phyloP scores from a whole-genome alignment of 108 stramenopile genomes.

The Tribonema minus region DNA sequence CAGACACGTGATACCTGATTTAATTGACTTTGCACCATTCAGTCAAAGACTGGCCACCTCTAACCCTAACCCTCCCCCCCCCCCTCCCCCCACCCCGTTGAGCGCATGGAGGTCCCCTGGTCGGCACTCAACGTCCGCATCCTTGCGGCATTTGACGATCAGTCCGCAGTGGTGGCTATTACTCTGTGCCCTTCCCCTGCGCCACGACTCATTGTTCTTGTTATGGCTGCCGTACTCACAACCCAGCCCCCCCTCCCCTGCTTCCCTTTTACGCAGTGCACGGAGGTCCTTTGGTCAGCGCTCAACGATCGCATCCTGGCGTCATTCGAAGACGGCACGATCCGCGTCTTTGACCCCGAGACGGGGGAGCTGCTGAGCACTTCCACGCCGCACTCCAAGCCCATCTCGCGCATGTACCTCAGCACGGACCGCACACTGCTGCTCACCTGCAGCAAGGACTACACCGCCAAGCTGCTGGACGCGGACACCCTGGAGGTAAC shows the following conservation, averaged over 20 bases:
- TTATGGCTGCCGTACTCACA: neutral
- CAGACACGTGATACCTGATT: too few relatives aligned
- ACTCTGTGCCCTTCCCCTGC: neutral
- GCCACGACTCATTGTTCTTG: neutral
- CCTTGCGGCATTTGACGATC: too few relatives aligned
- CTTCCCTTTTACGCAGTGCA: too few relatives aligned
- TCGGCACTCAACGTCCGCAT: too few relatives aligned
- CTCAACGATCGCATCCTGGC: conserved; percentile 85
- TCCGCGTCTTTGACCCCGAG: conserved; percentile 78
- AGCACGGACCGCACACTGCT: conserved; percentile 89
- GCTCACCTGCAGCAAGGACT: conserved; percentile 88
- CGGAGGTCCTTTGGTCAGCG: conserved; percentile 30
- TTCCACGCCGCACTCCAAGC: conserved; percentile 85
- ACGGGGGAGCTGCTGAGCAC: conserved; percentile 3
- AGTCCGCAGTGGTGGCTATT: too few relatives aligned
- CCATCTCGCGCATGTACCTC: conserved; percentile 84
- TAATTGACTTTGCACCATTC: too few relatives aligned
- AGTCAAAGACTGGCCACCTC: too few relatives aligned
- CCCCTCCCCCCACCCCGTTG: too few relatives aligned
- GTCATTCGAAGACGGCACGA: conserved; percentile 81
- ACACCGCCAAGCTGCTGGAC: conserved; percentile 87
- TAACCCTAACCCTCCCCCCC: too few relatives aligned
- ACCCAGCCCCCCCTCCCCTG: too few relatives aligned
- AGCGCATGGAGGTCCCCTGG: too few relatives aligned
- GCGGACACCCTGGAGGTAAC: conserved; percentile 71